phyloP scores from a whole-genome alignment of 129 eudicot species.

The Mikania micrantha region DNA sequence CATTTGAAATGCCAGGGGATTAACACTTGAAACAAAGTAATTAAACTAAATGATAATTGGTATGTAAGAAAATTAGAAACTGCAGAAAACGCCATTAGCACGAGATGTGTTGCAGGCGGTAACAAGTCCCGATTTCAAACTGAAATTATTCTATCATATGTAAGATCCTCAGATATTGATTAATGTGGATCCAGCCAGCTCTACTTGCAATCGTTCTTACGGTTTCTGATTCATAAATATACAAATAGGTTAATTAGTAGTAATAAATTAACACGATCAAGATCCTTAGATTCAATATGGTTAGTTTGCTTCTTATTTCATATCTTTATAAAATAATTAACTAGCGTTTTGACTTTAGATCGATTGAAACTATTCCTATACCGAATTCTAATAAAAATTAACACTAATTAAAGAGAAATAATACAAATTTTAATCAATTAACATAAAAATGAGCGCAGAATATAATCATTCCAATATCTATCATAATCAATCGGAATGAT shows the following conservation, averaged over 20 bases:
- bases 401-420: too few species aligned
- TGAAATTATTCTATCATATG: conserved; percentile 28
- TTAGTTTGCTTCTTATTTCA: background rate
- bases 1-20: too few species aligned
- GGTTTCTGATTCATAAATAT: conserved; percentile 33
- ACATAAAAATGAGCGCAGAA: too few species aligned
- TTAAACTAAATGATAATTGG: too few species aligned
- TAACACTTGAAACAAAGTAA: too few species aligned
- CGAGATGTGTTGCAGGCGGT: conserved; percentile 3
- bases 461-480: too few species aligned
- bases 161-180: conserved; percentile 6
- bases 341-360: background rate
- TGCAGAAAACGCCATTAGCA: conserved; percentile 14
- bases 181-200: conserved; percentile 15
- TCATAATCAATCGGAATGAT: too few species aligned
- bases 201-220: conserved; percentile 31
- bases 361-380: background rate
- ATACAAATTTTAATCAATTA: too few species aligned
- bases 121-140: conserved; percentile 11
- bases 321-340: background rate
- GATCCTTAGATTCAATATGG: background rate
- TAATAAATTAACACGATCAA: background rate
- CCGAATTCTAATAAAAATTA: too few species aligned
- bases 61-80: background rate
- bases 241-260: background rate